Conservation (phyloP, 2,329 filamentous ascomycete species). For the Rhexocercosporidium sp. region DNA sequence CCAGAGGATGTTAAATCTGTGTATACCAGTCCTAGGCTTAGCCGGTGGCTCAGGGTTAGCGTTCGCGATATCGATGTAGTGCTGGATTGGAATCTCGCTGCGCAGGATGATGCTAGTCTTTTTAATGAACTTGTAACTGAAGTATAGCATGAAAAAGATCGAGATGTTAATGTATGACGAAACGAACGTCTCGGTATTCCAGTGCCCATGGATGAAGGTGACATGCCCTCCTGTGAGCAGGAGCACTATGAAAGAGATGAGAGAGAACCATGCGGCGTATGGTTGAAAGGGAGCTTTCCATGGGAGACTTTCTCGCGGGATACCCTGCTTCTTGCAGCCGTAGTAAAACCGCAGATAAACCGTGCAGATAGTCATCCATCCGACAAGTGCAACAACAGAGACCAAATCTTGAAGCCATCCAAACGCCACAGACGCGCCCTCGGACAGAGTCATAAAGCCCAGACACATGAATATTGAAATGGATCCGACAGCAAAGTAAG, state of each 20-base stretch:
- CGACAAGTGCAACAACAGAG: constrained; percentile 66
- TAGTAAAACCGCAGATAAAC: constrained; percentile 64
- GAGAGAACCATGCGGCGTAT: constrained; percentile 58
- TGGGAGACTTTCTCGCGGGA: constrained; percentile 56
- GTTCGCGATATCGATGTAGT: constrained; percentile 46
- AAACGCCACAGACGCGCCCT: constrained; percentile 64
- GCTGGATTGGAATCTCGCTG: constrained; percentile 44
- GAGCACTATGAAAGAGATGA: constrained; percentile 58
- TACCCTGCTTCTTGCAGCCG: constrained; percentile 60
- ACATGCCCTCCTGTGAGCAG: constrained; percentile 66
- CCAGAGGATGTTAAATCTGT: constrained; percentile 38
- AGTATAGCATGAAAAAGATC: constrained; percentile 57
- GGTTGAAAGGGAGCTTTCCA: constrained; percentile 62
- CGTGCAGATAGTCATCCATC: constrained; percentile 63
- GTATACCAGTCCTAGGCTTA: constrained; percentile 27
- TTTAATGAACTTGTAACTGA: constrained; percentile 60
- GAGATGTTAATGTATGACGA: constrained; percentile 69
- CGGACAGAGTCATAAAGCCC: constrained; percentile 70
- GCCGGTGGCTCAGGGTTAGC: constrained; percentile 34
- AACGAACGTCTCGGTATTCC: constrained; percentile 61
- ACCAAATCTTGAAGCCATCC: constrained; percentile 70
- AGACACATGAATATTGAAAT: constrained; percentile 58
- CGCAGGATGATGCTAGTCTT: constrained; percentile 50
- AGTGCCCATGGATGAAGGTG: constrained; percentile 64
- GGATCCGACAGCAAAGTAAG: constrained; percentile 61